Conservation (phyloP, 768 basidiomycete species). For the Macrolepiota albuminosa region DNA sequence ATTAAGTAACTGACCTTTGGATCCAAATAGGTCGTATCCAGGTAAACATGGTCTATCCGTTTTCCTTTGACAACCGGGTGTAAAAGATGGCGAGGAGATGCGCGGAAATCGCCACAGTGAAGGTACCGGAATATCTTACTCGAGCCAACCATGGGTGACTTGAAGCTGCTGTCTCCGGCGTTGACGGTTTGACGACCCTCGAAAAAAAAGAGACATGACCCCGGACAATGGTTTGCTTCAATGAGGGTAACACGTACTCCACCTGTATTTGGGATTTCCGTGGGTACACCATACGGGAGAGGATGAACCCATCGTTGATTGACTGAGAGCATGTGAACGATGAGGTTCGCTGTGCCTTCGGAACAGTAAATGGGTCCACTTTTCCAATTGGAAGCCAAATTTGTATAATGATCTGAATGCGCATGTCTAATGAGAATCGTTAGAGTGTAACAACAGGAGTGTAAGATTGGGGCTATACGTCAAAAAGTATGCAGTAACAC, state of each 20-base stretch:
- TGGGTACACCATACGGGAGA: slow-evolving; percentile 75
- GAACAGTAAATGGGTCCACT: slow-evolving; percentile 96
- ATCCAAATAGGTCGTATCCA: slow-evolving; percentile 95
- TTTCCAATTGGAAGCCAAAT: slow-evolving; percentile 82
- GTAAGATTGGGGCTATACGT: slow-evolving; percentile 45
- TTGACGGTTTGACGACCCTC: slow-evolving; percentile 88
- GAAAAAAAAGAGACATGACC: slow-evolving; percentile 90
- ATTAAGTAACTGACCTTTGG: slow-evolving; percentile 49
- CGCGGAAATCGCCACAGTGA: slow-evolving; percentile 93
- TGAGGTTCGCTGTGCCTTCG: slow-evolving; percentile 85
- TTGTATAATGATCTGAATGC: slow-evolving; percentile 96
- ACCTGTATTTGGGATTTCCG: slow-evolving; percentile 71
- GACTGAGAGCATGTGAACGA: slow-evolving; percentile 87
- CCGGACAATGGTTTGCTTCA: slow-evolving; percentile 99
- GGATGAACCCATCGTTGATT: slow-evolving; percentile 87
- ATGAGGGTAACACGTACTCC: slow-evolving; percentile 90
- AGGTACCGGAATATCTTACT: slow-evolving; percentile 76
- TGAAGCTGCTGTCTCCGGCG: slow-evolving; percentile 80
- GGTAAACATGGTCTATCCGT: slow-evolving; percentile 79
- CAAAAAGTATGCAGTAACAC: slow-evolving; percentile 85
- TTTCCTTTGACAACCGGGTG: slow-evolving; percentile 85
- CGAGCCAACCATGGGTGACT: slow-evolving; percentile 67
- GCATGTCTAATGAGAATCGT: slow-evolving; percentile 63
- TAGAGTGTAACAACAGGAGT: neutral
- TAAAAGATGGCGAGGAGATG: slow-evolving; percentile 80